Evolutionary conservation across 2,329 filamentous ascomycete genomes (phyloP), one percentile per base, ranked within the genome.

Genomic region (Colletotrichum lupini): DNA sequence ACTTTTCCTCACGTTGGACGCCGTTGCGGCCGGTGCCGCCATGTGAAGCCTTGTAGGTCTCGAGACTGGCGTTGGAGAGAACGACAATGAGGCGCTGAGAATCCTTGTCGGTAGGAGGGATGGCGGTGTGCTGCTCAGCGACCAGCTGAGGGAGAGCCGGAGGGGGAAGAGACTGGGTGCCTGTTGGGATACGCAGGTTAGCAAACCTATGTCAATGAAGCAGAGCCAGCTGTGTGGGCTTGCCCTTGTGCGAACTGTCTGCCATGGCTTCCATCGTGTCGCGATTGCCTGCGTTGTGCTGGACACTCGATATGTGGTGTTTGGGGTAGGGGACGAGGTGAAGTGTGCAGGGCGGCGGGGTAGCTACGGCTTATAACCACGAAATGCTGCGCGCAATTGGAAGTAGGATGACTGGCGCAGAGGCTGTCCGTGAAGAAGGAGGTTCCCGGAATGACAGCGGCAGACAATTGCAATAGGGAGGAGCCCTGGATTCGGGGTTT

Each of bases 91-190:
- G 87, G 71, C 97, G 90, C 83, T 96, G 92, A 16, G 94, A 93
- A 83, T 97, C 93, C 85, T 98, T 98, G 85, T 99, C 97, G 78
- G 90, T 93, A 19, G 92, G 87, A 12, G 95, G 86, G 76, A 99
- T 98, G 30, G 96, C 92, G 14, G 91, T 89, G 80, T 97, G 93
- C 82, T 98, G 96, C 83, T 98, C 96, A 55, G 97, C 96, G 59
- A 98, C 95, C 64, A 99, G 91, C 81, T 96, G 94, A 8, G 97
- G 97, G 24, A 99, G 91, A 76, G 93, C 90, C 24, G 97, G 97
- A 67, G 96, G 95, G 72, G 97, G 97, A 74, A 98, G 93, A 68
- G 97, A 98, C 83, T 98, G 97, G 64, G 97, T 98, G 84, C 94
- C 93, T 95, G 86, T 76, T 77, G 83, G 22, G 5, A 24, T 12